A percentile compares a stretch with the other conserved stretches of the same genome.
Conservation (phyloP, 2,329 filamentous ascomycete genomes). For the Zasmidium citrigriseum region DNA sequence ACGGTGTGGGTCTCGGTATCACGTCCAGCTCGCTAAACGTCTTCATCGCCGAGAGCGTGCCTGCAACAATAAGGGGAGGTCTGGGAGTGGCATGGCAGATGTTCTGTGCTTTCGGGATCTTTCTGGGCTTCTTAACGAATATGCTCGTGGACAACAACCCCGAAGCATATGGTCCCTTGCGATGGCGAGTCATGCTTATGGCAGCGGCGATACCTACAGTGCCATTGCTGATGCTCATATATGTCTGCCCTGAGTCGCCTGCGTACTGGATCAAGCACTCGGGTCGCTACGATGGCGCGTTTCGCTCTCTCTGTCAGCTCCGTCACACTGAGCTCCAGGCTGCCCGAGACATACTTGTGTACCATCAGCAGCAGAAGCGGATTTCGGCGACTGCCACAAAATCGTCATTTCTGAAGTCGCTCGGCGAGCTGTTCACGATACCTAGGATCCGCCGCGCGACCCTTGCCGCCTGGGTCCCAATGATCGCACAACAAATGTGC, state of each 20-base stretch:
- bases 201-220: conserved; percentile 67
- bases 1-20: conserved; percentile 57
- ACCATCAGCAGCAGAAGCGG: no score
- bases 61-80: conserved; percentile 47
- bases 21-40: conserved; percentile 47
- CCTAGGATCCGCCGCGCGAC: conserved; percentile 49
- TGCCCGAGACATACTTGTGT: no score
- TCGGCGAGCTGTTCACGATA: conserved; percentile 40
- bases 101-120: conserved; percentile 61
- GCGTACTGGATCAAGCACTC: no score
- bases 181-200: conserved; percentile 63
- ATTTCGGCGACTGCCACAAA: not conserved
- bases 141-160: conserved; percentile 44
- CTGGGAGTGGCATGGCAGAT: conserved; percentile 39
- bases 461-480: conserved; percentile 32
- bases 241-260: conserved; percentile 50
- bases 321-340: no score
- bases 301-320: no score
- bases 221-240: conserved; percentile 53
- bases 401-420: conserved; percentile 37
- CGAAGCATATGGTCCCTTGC: conserved; percentile 54
- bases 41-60: conserved; percentile 45
- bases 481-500: conserved; percentile 36
- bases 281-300: no score
- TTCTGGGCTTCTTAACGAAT: conserved; percentile 63